Evolutionary conservation across 345 rosid species (phyloP).

Genomic region (Lepidium aucheri): DNA sequence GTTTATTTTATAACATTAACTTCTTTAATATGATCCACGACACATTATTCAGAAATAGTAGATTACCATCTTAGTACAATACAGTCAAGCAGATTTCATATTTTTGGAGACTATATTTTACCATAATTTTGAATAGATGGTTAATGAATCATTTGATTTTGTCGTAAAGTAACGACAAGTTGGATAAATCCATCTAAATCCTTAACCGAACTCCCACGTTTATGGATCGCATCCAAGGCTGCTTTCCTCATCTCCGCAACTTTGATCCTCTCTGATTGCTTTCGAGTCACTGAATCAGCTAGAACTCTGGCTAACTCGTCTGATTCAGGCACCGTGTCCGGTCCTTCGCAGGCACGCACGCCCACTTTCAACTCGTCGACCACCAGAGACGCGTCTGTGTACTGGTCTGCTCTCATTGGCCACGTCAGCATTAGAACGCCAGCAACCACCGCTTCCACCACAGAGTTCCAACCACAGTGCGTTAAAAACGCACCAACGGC

Average conservation of each 20-base stretch:
- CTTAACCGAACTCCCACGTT: constrained; percentile 40
- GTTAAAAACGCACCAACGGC: constrained; percentile 55
- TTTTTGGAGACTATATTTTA: neutral
- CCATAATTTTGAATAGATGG: neutral
- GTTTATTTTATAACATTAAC: too few species aligned
- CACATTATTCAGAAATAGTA: neutral
- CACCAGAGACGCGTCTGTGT: constrained; percentile 32
- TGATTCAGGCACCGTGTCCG: constrained; percentile 29
- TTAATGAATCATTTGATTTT: neutral
- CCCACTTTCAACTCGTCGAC: constrained; percentile 51
- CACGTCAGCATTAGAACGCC: constrained; percentile 59
- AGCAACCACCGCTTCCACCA: constrained; percentile 36
- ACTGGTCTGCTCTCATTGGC: constrained; percentile 69
- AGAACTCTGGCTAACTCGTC: constrained; percentile 27
- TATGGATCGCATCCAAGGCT: constrained; percentile 36
- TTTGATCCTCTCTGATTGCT: constrained; percentile 16
- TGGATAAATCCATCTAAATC: constrained; percentile 42
- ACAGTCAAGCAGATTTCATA: neutral
- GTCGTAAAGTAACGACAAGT: constrained; percentile 8
- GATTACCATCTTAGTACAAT: neutral
- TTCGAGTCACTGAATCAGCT: constrained; percentile 24
- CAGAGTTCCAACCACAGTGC: constrained; percentile 71
- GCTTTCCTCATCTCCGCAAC: constrained; percentile 28
- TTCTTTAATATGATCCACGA: too few species aligned
- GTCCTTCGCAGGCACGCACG: constrained; percentile 43